A percentile compares a stretch with the other conserved stretches of the same genome.
These are phyloP conservation scores for Venturia aucupariae DNA, from an alignment of 2,329 filamentous ascomycete species.

Conservation along the genomic window DNA sequence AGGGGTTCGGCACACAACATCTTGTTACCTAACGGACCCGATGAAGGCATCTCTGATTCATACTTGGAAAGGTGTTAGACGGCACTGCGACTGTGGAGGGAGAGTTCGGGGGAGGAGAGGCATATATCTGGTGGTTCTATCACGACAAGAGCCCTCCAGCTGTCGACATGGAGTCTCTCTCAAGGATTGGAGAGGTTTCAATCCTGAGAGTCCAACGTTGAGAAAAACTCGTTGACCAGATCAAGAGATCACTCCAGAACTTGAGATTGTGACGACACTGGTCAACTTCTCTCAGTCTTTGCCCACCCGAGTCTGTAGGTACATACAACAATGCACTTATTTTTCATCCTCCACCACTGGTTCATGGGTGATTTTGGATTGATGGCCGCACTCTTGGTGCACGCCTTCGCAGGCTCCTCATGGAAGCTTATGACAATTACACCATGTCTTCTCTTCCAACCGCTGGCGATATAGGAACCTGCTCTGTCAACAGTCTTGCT, in stretches of 20 bases:
- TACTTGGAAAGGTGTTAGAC: conserved; percentile 46
- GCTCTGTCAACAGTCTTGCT: conserved; percentile 31
- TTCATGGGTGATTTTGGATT: not conserved
- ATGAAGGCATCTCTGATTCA: conserved; percentile 91
- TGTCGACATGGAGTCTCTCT: not conserved
- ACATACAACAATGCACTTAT: not conserved
- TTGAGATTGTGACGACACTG: no score
- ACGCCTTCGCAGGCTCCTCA: not conserved
- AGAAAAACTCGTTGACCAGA: no score
- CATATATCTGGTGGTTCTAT: not conserved
- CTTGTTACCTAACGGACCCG: conserved; percentile 98
- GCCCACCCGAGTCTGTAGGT: not conserved
- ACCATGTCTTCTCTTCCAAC: conserved; percentile 25
- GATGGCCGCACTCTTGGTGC: not conserved
- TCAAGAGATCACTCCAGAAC: no score
- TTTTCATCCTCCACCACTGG: not conserved
- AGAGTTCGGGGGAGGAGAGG: not conserved
- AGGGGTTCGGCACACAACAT: conserved; percentile 96
- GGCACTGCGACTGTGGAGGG: not conserved
- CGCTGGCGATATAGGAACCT: conserved; percentile 29
- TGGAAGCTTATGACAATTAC: not conserved
- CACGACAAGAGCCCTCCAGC: not conserved
- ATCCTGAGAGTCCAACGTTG: no score
- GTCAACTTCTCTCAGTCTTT: not conserved
- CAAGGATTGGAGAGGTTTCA: not conserved